These are phyloP conservation scores for Craterostigma plantagineum DNA, from an alignment of 257 asterid genomes.

Conservation along the genomic window DNA sequence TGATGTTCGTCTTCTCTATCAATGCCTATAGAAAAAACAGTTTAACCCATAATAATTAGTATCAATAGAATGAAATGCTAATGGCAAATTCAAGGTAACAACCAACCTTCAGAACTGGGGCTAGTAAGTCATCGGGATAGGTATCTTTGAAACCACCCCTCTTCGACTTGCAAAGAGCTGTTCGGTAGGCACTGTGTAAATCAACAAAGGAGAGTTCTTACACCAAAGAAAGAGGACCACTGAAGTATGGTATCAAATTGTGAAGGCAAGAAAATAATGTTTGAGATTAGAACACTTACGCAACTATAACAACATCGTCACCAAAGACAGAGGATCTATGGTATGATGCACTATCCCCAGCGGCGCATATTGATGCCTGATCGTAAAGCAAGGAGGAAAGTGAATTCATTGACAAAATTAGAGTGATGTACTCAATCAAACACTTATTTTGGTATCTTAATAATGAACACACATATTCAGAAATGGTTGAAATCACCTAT, in stretches of 20 bases:
- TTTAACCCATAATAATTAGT: too few species aligned
- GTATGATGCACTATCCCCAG: slow-evolving; percentile 95
- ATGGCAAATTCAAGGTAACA: too few species aligned
- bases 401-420: not conserved
- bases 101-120: slow-evolving; percentile 64
- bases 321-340: slow-evolving; percentile 76
- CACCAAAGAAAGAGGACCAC: too few species aligned
- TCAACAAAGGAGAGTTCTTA: too few species aligned
- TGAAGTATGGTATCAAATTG: too few species aligned
- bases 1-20: slow-evolving; percentile 65
- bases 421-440: too few species aligned
- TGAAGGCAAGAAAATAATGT: not conserved
- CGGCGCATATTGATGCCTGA: slow-evolving; percentile 70
- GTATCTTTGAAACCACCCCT: slow-evolving; percentile 97
- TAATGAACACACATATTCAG: too few species aligned
- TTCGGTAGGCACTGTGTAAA: slow-evolving; percentile 63
- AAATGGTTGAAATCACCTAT: too few species aligned
- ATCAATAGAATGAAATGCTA: too few species aligned
- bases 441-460: too few species aligned
- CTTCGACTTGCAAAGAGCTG: slow-evolving; percentile 86
- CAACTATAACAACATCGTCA: slow-evolving; percentile 93
- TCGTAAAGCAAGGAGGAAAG: slow-evolving; percentile 8
- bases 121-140: slow-evolving; percentile 84
- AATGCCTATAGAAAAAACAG: slow-evolving; percentile 29
- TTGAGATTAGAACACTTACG: too few species aligned